Percentiles rank a stretch among this genome's conserved stretches.
Conservation (phyloP, 805 yeast genomes). For the Saccharomycopsis amapae region DNA sequence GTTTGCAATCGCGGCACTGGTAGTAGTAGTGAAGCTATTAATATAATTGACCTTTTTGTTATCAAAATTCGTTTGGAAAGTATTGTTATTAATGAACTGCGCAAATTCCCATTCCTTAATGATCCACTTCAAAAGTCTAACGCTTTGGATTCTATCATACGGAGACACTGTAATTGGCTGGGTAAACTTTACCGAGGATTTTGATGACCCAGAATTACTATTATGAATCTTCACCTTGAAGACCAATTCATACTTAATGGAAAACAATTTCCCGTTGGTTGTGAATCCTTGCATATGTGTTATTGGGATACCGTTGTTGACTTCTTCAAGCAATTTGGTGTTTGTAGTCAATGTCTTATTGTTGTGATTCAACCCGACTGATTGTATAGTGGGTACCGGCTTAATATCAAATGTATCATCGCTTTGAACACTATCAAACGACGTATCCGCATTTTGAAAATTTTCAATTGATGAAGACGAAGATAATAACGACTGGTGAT, state of each 20-base stretch:
- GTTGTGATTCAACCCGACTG: slow-evolving; percentile 23
- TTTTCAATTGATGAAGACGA: background rate
- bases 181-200: slow-evolving; percentile 42
- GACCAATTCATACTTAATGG: slow-evolving; percentile 43
- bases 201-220: slow-evolving; percentile 19
- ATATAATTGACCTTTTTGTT: slow-evolving; percentile 24
- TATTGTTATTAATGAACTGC: slow-evolving; percentile 21
- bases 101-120: slow-evolving; percentile 45
- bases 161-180: slow-evolving; percentile 52
- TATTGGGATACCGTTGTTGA: slow-evolving; percentile 20
- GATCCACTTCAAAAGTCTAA: slow-evolving; percentile 46
- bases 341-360: slow-evolving; percentile 18
- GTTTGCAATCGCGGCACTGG: background rate
- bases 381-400: slow-evolving; percentile 18
- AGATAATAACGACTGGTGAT: background rate
- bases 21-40: slow-evolving; percentile 9
- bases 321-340: slow-evolving; percentile 21
- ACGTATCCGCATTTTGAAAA: background rate
- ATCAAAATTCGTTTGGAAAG: slow-evolving; percentile 27
- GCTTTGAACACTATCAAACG: background rate
- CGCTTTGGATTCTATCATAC: slow-evolving; percentile 41
- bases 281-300: slow-evolving; percentile 40
- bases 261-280: slow-evolving; percentile 42
- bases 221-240: slow-evolving; percentile 43
- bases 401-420: too few relatives aligned